Evolutionary conservation across 768 basidiomycete species (phyloP).

Genomic region (Lyophyllum shimeji): DNA sequence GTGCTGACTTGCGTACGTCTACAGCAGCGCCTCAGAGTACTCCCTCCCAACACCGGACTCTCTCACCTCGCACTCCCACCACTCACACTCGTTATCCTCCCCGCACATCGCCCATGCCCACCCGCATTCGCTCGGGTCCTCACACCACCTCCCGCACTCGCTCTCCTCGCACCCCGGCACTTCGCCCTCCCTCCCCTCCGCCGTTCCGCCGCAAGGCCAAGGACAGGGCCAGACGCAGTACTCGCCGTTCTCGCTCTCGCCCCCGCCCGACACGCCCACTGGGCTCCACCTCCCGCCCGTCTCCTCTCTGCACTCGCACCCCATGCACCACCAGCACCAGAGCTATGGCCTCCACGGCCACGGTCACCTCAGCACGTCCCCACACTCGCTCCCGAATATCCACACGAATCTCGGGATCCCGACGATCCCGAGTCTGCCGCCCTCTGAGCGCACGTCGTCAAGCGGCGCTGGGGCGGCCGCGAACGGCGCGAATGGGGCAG

Average conservation of each 20-base stretch:
- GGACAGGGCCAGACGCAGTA: slow-evolving; percentile 16
- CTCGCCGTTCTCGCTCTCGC: slow-evolving; percentile 28
- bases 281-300: slow-evolving; percentile 24
- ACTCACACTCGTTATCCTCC: slow-evolving; percentile 26
- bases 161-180: slow-evolving; percentile 20
- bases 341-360: slow-evolving; percentile 6
- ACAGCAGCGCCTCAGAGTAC: slow-evolving; percentile 25
- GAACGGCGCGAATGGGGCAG: neutral
- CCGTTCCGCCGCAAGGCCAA: neutral
- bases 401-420: slow-evolving; percentile 18
- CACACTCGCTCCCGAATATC: slow-evolving; percentile 16
- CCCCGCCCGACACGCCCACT: slow-evolving; percentile 17
- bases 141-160: slow-evolving; percentile 21
- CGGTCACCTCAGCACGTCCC: neutral
- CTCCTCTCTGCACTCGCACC: slow-evolving; percentile 16
- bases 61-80: slow-evolving; percentile 31
- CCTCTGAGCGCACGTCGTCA: neutral
- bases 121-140: slow-evolving; percentile 24
- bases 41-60: slow-evolving; percentile 46
- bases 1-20: too few relatives aligned
- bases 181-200: slow-evolving; percentile 13
- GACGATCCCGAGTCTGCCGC: neutral
- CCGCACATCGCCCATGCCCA: slow-evolving; percentile 22
- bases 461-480: neutral
- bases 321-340: neutral